Evolutionary conservation across 306 rosid species (phyloP), one percentile per base, ranked within the genome.

Genomic region (Fragaria iinumae): DNA sequence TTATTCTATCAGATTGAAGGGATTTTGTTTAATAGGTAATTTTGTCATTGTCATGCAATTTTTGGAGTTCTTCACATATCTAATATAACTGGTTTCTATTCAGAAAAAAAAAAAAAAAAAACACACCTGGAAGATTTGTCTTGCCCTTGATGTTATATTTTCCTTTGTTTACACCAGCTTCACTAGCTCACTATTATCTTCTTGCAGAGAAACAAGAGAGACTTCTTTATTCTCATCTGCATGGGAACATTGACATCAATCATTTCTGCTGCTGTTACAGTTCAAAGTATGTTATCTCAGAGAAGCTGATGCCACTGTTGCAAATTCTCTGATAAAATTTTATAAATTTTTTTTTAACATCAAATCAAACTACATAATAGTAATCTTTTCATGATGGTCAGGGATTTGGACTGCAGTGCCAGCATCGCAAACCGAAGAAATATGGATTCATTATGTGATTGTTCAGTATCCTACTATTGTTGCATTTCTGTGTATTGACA

Each of bases 121-220:
- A 6, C 16, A 64, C 1, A 39, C 8, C 23, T 64, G 70, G 16
- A 74, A 72, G 68, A 55, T 57, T 48, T 6, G 34, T 43, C 25
- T 36, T 29, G 21, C 50, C 39, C 20, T 16, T 47, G 8, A 34
- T 49, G 50, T 20, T 36, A 75, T 70, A 49, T 62, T 13, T 77
- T 63, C 53, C 17, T n/a, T 85, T 74, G 56, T 34, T 50, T 55
- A 27, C 52, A 60, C 21, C 79, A 67, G 39, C 75, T 75, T 52
- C 77, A 66, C 71, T 57, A 71, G 72, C n/a, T 86, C 72, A 27
- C 71, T 18, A 77, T 74, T 67, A 77, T 89, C 71, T 50, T 87
- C 77, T 88, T 88, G 93, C 97, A 92, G 98, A 87, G 87, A 87
- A 95, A 95, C 87, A 95, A 92, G 71, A 82, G 97, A 85, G 96